phyloP scores from a whole-genome alignment of 1,284 basidiomycete genomes.

The Waitea zeae region DNA sequence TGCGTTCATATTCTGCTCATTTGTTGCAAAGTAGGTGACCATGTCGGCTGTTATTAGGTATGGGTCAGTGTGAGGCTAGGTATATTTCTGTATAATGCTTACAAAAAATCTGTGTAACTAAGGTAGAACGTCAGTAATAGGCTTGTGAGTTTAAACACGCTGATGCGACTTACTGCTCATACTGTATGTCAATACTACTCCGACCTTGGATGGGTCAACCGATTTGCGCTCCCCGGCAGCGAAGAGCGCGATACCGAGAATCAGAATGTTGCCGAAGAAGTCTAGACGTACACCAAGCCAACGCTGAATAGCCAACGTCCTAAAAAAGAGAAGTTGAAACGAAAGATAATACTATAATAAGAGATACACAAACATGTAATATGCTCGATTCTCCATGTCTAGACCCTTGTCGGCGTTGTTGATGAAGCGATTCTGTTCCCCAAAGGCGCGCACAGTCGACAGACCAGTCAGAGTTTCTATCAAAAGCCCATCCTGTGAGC shows the following conservation, averaged over 20 bases:
- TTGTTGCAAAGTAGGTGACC: constrained; percentile 36
- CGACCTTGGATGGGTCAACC: constrained; percentile 28
- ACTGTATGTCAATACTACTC: constrained; percentile 32
- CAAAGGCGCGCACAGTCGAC: constrained; percentile 45
- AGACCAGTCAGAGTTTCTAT: constrained; percentile 46
- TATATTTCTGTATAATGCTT: too few relatives aligned
- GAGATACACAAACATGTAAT: background rate
- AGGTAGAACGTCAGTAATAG: constrained; percentile 3
- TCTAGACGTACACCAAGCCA: constrained; percentile 47
- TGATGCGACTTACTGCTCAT: constrained; percentile 33
- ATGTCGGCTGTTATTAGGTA: too few relatives aligned
- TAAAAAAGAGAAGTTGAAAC: constrained; percentile 36
- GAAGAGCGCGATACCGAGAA: constrained; percentile 58
- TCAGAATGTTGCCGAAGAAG: constrained; percentile 54
- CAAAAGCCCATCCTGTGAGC: constrained; percentile 14
- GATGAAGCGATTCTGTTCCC: constrained; percentile 29
- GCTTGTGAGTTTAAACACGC: background rate
- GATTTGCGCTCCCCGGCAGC: constrained; percentile 34
- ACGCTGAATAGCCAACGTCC: constrained; percentile 51
- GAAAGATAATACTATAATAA: too few relatives aligned
- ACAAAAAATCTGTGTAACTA: constrained; percentile 42
- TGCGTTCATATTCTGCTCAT: constrained; percentile 58
- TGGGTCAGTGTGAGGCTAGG: constrained; percentile 11
- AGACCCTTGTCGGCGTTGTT: constrained; percentile 26
- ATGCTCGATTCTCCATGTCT: constrained; percentile 36